These are phyloP conservation scores for Candida sp. DNA, from an alignment of 1,139 yeast species.

Conservation along the genomic window DNA sequence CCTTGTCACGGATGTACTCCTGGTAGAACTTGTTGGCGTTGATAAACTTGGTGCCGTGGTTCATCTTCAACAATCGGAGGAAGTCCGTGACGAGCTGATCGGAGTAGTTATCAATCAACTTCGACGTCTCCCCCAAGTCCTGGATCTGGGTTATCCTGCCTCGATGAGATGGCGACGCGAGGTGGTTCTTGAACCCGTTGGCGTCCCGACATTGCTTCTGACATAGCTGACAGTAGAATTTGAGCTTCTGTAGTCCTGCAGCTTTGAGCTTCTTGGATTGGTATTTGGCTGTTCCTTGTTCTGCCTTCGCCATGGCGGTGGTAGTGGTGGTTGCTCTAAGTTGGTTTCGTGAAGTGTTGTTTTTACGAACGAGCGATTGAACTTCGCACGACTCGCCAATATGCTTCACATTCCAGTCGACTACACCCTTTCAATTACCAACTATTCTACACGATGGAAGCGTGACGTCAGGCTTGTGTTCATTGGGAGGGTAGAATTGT, in stretches of 20 bases:
- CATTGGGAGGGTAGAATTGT: too few relatives aligned
- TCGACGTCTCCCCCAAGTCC: conserved; percentile 40
- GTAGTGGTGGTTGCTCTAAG: background rate
- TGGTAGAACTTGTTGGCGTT: conserved; percentile 90
- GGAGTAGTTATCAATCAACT: conserved; percentile 64
- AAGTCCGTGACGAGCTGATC: conserved; percentile 66
- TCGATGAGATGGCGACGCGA: conserved; percentile 76
- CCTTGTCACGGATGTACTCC: conserved; percentile 72
- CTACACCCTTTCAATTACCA: too few relatives aligned
- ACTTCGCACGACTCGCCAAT: too few relatives aligned
- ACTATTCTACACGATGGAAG: too few relatives aligned
- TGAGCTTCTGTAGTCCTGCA: conserved; percentile 82
- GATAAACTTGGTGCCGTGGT: conserved; percentile 83
- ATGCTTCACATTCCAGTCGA: too few relatives aligned
- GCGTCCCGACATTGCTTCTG: conserved; percentile 94
- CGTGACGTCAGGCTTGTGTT: too few relatives aligned
- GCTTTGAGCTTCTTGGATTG: conserved; percentile 80
- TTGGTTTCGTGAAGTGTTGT: background rate
- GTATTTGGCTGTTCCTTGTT: conserved; percentile 82
- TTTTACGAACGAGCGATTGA: background rate
- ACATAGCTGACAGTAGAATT: conserved; percentile 92
- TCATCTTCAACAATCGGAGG: conserved; percentile 58
- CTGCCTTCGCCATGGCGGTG: conserved; percentile 47
- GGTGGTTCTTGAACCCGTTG: conserved; percentile 92
- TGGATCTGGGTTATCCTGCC: conserved; percentile 49